These are phyloP conservation scores for Saccharum spontaneum DNA, from an alignment of 176 grass and related monocot species.

Conservation along the genomic window DNA sequence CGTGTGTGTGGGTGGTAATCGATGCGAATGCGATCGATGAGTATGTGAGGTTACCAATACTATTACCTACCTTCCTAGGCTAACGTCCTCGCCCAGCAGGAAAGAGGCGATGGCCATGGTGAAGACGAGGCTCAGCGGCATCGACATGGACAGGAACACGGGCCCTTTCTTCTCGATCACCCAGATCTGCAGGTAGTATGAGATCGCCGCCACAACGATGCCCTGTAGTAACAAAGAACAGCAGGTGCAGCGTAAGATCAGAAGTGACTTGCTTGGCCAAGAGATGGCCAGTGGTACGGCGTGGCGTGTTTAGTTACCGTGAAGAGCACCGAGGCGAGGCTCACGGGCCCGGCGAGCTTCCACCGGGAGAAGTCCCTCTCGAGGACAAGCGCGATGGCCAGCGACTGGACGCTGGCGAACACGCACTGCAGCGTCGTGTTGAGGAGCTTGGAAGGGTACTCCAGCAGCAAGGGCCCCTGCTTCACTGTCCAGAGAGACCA, in stretches of 20 bases:
- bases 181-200: conserved; percentile 73
- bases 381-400: conserved; percentile 50
- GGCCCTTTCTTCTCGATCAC: conserved; percentile 75
- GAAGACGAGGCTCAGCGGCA: conserved; percentile 62
- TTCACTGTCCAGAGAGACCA: conserved; percentile 67
- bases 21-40: not conserved
- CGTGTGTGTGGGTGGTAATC: not conserved
- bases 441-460: conserved; percentile 73
- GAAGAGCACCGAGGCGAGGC: conserved; percentile 51
- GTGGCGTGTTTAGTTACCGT: conserved; percentile 27
- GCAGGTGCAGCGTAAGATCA: not conserved
- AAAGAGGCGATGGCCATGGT: conserved; percentile 60
- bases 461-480: conserved; percentile 58
- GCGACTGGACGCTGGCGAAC: conserved; percentile 58
- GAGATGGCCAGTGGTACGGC: not conserved
- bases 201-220: conserved; percentile 48
- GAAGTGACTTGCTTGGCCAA: too few species aligned
- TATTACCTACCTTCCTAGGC: conserved; percentile 51
- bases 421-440: conserved; percentile 65
- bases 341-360: conserved; percentile 57
- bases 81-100: conserved; percentile 61
- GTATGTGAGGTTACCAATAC: not conserved
- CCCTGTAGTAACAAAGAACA: conserved; percentile 23
- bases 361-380: conserved; percentile 72
- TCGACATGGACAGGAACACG: conserved; percentile 63